These are phyloP conservation scores for Boletus tomentosulus DNA, from an alignment of 768 basidiomycete species.

Conservation along the genomic window DNA sequence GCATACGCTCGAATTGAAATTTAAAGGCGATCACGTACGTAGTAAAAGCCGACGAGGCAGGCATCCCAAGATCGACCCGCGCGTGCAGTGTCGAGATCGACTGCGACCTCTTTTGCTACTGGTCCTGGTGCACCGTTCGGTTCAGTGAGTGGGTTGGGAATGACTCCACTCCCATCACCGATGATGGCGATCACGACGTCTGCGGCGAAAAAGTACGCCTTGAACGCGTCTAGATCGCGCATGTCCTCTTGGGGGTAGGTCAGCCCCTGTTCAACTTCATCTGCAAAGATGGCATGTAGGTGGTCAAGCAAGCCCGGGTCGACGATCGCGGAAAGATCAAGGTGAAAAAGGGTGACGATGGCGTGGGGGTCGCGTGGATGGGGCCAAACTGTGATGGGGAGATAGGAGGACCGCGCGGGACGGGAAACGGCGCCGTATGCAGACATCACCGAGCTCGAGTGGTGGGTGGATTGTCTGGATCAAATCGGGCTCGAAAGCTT, in stretches of 20 bases:
- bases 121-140: not conserved
- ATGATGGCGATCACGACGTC: conserved; percentile 71
- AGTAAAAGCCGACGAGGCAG: conserved; percentile 74
- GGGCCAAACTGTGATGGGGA: conserved; percentile 49
- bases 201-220: conserved; percentile 70
- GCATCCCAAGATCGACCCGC: conserved; percentile 58
- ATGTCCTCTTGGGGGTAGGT: conserved; percentile 85
- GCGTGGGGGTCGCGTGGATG: conserved; percentile 23
- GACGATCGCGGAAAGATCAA: conserved; percentile 28
- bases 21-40: conserved; percentile 43
- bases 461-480: not conserved
- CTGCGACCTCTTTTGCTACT: conserved; percentile 15
- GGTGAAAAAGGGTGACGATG: conserved; percentile 34
- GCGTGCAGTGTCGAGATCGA: conserved; percentile 42
- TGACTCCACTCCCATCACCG: conserved; percentile 7
- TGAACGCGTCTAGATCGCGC: conserved; percentile 52
- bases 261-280: conserved; percentile 67
- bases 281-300: conserved; percentile 60
- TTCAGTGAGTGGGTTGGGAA: not conserved
- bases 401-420: conserved; percentile 21
- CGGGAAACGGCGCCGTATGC: conserved; percentile 65
- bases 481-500: not conserved
- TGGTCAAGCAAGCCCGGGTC: conserved; percentile 53
- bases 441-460: conserved; percentile 42
- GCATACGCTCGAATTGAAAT: not conserved